These are phyloP conservation scores for Vigna unguiculata DNA, from an alignment of 306 rosid genomes.

Conservation along the genomic window DNA sequence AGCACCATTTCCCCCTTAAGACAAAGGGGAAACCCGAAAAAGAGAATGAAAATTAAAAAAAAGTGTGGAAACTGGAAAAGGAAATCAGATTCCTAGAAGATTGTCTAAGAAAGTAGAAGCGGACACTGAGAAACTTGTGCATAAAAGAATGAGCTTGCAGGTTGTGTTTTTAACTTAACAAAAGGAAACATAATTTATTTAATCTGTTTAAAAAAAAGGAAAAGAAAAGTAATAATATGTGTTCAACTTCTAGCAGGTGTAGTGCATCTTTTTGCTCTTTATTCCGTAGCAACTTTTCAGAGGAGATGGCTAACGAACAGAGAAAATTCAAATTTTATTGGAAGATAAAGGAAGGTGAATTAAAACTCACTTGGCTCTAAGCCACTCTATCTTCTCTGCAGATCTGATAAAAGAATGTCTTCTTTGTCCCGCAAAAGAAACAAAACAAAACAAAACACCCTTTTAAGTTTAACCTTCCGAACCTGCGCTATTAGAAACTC, in stretches of 20 bases:
- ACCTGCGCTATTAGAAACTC: background rate
- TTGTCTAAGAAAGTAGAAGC: constrained; percentile 76
- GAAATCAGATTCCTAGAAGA: constrained; percentile 65
- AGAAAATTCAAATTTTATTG: constrained; percentile 35
- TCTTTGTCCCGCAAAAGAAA: constrained; percentile 29
- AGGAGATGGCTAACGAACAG: constrained; percentile 40
- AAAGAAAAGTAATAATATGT: constrained; percentile 32
- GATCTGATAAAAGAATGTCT: constrained; percentile 60
- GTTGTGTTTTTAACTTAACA: constrained; percentile 29
- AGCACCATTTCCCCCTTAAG: constrained; percentile 37
- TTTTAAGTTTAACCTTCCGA: background rate
- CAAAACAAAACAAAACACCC: constrained; percentile 20
- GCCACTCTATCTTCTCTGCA: constrained; percentile 45
- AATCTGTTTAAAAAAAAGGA: background rate
- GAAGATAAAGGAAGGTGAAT: constrained; percentile 31
- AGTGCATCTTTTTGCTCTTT: constrained; percentile 62
- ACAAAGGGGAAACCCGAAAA: constrained; percentile 41
- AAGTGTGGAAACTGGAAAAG: constrained; percentile 26
- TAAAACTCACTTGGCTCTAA: constrained; percentile 41
- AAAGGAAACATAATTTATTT: constrained; percentile 48
- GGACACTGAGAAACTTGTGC: constrained; percentile 58
- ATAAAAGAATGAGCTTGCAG: constrained; percentile 65
- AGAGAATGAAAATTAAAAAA: constrained; percentile 37
- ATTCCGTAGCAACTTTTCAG: constrained; percentile 47
- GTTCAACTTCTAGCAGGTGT: constrained; percentile 43